A percentile compares a stretch with the other conserved stretches of the same genome.
phyloP scores from a whole-genome alignment of 23 red algal species.

The Pyropia yezoensis region DNA sequence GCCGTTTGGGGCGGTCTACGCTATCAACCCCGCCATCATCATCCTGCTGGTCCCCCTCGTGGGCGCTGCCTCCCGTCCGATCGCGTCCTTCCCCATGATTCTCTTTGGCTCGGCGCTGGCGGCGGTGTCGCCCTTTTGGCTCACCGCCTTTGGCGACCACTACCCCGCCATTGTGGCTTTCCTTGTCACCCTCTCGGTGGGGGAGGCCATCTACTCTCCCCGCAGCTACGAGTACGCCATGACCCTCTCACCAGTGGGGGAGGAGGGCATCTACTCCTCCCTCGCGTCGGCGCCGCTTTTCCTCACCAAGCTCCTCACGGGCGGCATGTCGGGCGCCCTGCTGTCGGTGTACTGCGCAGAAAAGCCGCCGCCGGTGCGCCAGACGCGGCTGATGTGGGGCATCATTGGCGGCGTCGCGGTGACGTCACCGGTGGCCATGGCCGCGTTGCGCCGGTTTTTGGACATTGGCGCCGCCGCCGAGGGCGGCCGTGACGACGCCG shows the following conservation, averaged over 20 bases:
- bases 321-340: constrained; percentile 86
- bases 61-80: constrained; percentile 26
- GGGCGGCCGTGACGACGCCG: too few relatives aligned
- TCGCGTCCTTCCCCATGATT: constrained; percentile 85
- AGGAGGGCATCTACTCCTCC: constrained; percentile 83
- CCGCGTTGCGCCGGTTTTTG: constrained; percentile 26
- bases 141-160: constrained; percentile 29
- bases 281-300: constrained; percentile 85
- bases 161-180: constrained; percentile 72
- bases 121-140: constrained; percentile 63
- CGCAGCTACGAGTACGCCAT: constrained; percentile 83
- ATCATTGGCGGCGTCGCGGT: constrained; percentile 53
- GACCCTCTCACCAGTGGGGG: constrained; percentile 56
- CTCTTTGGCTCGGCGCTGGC: constrained; percentile 65
- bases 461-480: too few relatives aligned
- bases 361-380: constrained; percentile 4
- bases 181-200: constrained; percentile 71
- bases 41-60: constrained; percentile 87
- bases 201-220: constrained; percentile 67
- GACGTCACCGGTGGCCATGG: constrained; percentile 61
- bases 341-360: constrained; percentile 65
- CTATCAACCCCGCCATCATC: constrained; percentile 91
- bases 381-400: constrained; percentile 34
- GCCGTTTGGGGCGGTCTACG: constrained; percentile 86
- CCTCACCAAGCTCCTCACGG: constrained; percentile 65